phyloP scores from a whole-genome alignment of 345 rosid species.

The Lepidium aucheri region DNA sequence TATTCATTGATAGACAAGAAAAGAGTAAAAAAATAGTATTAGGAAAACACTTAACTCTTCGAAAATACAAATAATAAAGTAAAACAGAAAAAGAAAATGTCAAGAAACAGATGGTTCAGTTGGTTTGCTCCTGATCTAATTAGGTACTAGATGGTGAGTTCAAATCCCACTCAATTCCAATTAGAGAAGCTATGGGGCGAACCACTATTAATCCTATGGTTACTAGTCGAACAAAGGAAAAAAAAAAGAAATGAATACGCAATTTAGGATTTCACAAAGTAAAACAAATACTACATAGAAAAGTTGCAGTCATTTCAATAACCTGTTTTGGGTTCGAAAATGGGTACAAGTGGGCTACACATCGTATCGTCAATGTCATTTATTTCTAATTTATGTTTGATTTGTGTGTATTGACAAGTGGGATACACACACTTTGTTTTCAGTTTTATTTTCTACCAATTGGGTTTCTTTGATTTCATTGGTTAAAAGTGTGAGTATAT shows the following conservation, averaged over 20 bases:
- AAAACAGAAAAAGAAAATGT: no score
- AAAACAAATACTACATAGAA: background rate
- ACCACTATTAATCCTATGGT: no score
- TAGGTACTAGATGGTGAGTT: no score
- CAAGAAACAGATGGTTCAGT: no score
- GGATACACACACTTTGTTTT: constrained; percentile 16
- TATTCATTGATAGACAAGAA: no score
- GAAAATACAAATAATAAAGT: no score
- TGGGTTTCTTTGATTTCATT: constrained; percentile 12
- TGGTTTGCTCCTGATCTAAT: no score
- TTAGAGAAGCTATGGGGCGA: no score
- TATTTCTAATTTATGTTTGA: background rate
- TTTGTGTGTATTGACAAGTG: constrained; percentile 28
- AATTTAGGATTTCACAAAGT: background rate
- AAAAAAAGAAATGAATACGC: background rate
- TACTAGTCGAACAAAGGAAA: background rate
- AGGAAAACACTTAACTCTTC: no score
- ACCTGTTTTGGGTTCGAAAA: background rate
- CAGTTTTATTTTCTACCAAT: background rate
- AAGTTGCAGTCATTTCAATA: background rate
- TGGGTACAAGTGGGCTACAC: constrained; percentile 10
- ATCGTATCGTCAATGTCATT: constrained; percentile 10
- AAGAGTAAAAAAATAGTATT: no score
- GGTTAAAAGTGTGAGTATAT: background rate
- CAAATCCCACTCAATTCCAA: no score